phyloP scores from a whole-genome alignment of 2,329 filamentous ascomycete genomes.

The Aspergillus tamarii region DNA sequence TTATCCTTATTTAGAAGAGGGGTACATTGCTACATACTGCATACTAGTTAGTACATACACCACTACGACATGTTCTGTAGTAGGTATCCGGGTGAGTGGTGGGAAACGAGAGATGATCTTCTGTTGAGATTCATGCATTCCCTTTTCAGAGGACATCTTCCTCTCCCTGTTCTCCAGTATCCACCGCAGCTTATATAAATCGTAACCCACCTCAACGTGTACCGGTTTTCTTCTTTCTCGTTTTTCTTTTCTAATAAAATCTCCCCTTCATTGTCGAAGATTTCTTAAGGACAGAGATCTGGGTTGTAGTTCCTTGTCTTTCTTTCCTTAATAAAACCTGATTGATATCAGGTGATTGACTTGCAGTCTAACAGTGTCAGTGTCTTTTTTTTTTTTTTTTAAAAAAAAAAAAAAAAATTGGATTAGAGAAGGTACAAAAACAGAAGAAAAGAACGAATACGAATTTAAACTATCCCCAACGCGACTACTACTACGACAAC shows the following conservation, averaged over 20 bases:
- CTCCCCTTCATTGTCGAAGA: not conserved
- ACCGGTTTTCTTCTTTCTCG: not conserved
- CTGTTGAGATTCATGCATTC: not conserved
- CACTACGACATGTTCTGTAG: not conserved
- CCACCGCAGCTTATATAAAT: slow-evolving; percentile 6
- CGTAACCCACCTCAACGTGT: not conserved
- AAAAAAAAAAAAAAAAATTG: too few relatives aligned
- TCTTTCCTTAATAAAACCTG: not conserved
- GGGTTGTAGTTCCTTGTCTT: not conserved
- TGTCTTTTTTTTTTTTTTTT: not conserved
- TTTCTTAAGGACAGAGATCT: not conserved
- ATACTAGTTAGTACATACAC: not conserved
- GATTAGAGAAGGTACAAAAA: not conserved
- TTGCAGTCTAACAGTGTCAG: not conserved
- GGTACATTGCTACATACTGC: not conserved
- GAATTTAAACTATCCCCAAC: not conserved
- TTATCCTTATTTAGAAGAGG: not conserved
- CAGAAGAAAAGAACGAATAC: slow-evolving; percentile 7
- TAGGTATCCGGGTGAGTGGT: not conserved
- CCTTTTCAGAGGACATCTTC: not conserved
- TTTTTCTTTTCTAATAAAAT: not conserved
- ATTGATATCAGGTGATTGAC: slow-evolving; percentile 2
- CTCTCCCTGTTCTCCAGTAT: not conserved
- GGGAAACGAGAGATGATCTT: not conserved
- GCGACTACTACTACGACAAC: not conserved